These are phyloP conservation scores for Hortiboletus rubellus DNA, from an alignment of 1,284 basidiomycete species.

Conservation along the genomic window DNA sequence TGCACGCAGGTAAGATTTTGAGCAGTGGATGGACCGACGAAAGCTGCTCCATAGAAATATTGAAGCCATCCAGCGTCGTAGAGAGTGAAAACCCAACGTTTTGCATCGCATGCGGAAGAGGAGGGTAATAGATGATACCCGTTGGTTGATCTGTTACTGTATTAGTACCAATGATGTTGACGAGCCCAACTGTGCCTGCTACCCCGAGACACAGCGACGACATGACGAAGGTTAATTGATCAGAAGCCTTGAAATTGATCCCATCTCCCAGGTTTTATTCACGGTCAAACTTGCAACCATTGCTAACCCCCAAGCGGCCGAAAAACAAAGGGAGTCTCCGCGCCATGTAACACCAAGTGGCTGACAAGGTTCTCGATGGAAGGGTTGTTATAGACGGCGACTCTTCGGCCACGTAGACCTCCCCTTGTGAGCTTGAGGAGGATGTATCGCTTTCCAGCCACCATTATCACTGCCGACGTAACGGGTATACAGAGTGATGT, in stretches of 20 bases:
- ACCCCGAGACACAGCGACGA: conserved; percentile 9
- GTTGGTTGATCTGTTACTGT: not conserved
- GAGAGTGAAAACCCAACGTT: conserved; percentile 3
- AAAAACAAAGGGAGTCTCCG: conserved; percentile 8
- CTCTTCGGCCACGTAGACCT: conserved; percentile 12
- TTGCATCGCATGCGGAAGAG: not conserved
- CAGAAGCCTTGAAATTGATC: not conserved
- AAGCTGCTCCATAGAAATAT: conserved; percentile 17
- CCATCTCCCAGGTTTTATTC: conserved; percentile 9
- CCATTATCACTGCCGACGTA: conserved; percentile 17
- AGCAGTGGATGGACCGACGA: conserved; percentile 13
- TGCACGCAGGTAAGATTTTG: conserved; percentile 7
- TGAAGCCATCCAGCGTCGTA: conserved; percentile 17
- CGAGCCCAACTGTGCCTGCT: not conserved
- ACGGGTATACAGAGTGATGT: conserved; percentile 8
- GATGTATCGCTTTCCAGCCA: conserved; percentile 19
- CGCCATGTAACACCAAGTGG: conserved; percentile 3
- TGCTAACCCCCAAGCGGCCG: conserved; percentile 15
- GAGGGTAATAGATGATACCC: conserved; percentile 19
- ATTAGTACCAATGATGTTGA: conserved; percentile 5
- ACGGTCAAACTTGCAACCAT: conserved; percentile 18
- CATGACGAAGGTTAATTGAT: conserved; percentile 1
- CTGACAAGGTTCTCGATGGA: conserved; percentile 11
- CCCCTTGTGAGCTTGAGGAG: conserved; percentile 19
- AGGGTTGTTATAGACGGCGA: conserved; percentile 14